A percentile compares a stretch with the other conserved stretches of the same genome.
These are phyloP conservation scores for Coemansia sp. DNA, from an alignment of 192 early-diverging fungal species.

Conservation along the genomic window DNA sequence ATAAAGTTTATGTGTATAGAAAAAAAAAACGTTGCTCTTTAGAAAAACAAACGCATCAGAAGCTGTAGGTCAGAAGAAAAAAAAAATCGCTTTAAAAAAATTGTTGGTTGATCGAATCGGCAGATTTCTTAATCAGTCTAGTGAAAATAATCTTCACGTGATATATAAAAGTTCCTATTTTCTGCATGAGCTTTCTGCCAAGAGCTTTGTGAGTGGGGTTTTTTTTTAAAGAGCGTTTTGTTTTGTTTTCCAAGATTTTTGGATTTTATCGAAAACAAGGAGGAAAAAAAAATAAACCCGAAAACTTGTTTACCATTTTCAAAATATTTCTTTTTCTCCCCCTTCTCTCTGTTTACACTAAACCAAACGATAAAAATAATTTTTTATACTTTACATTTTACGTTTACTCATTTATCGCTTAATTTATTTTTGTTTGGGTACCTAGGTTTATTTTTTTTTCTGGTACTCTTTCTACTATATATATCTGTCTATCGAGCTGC, in stretches of 20 bases:
- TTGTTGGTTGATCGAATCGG: neutral
- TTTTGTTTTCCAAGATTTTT: no score
- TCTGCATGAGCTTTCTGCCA: neutral
- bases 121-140: neutral
- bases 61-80: neutral
- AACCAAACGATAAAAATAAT: neutral
- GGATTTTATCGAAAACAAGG: neutral
- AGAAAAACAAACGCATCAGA: neutral
- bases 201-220: no score
- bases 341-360: neutral
- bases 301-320: neutral
- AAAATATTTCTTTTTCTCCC: neutral
- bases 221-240: no score
- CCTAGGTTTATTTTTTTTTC: conserved; percentile 7
- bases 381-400: neutral
- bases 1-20: neutral
- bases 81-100: conserved; percentile 4
- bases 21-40: neutral
- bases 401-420: neutral
- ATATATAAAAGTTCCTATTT: neutral
- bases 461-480: neutral
- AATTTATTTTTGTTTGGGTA: conserved; percentile 8
- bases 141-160: neutral
- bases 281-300: neutral
- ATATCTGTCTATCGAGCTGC: neutral